Conservation (phyloP, 495 filamentous ascomycete species). For the Penicillium samsonianum region DNA sequence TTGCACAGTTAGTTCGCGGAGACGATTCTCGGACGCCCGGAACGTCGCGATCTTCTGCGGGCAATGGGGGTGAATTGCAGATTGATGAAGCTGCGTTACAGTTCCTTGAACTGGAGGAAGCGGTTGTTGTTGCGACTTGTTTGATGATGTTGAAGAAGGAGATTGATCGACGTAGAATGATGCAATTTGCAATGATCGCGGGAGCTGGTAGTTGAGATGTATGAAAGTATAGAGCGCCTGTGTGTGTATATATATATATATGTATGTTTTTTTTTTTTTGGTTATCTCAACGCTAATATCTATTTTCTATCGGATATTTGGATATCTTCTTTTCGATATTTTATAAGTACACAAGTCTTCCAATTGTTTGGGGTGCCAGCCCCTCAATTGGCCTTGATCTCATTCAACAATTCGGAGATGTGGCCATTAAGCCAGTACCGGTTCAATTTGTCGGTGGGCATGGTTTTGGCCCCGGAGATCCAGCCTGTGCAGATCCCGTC, state of each 20-base stretch:
- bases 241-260: no score
- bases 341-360: no score
- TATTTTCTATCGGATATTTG: constrained; percentile 12
- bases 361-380: no score
- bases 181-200: constrained; percentile 46
- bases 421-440: constrained; percentile 45
- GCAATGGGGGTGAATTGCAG: constrained; percentile 54
- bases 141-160: constrained; percentile 61
- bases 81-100: constrained; percentile 37
- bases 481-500: constrained; percentile 31
- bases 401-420: constrained; percentile 34
- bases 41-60: constrained; percentile 41
- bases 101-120: constrained; percentile 31
- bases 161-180: constrained; percentile 52
- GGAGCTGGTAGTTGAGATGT: constrained; percentile 21
- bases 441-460: constrained; percentile 29
- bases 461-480: constrained; percentile 39
- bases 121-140: constrained; percentile 52
- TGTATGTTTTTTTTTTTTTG: constrained; percentile 2
- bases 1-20: constrained; percentile 51
- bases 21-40: constrained; percentile 45
- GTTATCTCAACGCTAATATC: constrained; percentile 3
- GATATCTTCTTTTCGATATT: not conserved
- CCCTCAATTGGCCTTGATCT: constrained; percentile 13
- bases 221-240: not conserved